Percentiles rank a stretch among this genome's conserved stretches.
phyloP scores from a whole-genome alignment of 2,329 filamentous ascomycete genomes.

The Cercospora citrullina region DNA sequence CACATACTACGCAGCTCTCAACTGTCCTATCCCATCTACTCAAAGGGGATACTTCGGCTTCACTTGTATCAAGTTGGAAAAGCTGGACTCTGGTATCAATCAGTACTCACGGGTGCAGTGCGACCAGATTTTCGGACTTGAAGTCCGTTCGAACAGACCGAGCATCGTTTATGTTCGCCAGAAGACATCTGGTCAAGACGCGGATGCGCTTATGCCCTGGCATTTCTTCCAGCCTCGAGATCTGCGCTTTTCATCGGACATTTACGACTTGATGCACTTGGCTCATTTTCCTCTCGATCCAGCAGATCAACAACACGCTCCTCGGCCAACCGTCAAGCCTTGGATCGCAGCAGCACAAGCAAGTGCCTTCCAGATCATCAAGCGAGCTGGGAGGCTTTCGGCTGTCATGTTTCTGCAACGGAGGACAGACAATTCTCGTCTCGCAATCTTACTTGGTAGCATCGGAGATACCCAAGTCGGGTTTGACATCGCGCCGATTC shows the following conservation, averaged over 20 bases:
- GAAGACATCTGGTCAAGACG: neutral
- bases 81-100: constrained; percentile 22
- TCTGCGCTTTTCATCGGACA: neutral
- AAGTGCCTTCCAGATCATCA: constrained; percentile 19
- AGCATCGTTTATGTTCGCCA: constrained; percentile 38
- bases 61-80: constrained; percentile 37
- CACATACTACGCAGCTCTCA: constrained; percentile 36
- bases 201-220: constrained; percentile 16
- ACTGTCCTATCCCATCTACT: constrained; percentile 39
- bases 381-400: constrained; percentile 15
- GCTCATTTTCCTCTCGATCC: neutral
- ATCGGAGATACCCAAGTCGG: constrained; percentile 20
- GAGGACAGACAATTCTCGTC: constrained; percentile 7
- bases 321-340: constrained; percentile 4
- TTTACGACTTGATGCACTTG: constrained; percentile 12
- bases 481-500: constrained; percentile 9
- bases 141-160: constrained; percentile 22
- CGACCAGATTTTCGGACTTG: constrained; percentile 16
- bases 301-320: constrained; percentile 7
- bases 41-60: constrained; percentile 33
- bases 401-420: constrained; percentile 19
- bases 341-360: constrained; percentile 16
- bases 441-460: constrained; percentile 22
- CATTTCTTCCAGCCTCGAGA: constrained; percentile 20
- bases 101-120: constrained; percentile 33